Percentiles rank a stretch among this genome's conserved stretches.
These are phyloP conservation scores for Phytopythium litorale DNA, from an alignment of 352 stramenopile genomes.

Conservation along the genomic window DNA sequence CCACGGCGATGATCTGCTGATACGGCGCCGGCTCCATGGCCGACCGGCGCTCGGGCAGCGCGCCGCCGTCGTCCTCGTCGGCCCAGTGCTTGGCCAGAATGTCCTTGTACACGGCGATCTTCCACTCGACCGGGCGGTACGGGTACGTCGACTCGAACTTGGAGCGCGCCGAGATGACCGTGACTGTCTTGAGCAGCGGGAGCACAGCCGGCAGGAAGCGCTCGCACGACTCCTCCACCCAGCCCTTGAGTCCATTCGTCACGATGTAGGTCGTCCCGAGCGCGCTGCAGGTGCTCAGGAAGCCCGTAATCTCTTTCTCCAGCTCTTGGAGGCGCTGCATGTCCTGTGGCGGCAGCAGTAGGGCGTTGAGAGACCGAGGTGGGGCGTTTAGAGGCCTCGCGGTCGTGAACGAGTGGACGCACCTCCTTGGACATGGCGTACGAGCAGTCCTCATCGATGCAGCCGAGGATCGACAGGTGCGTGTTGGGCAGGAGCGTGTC, in stretches of 20 bases:
- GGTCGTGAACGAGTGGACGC: not conserved
- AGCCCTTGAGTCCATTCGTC: slow-evolving; percentile 65
- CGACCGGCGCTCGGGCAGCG: slow-evolving; percentile 14
- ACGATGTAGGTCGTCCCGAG: slow-evolving; percentile 53
- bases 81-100: slow-evolving; percentile 34
- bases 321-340: slow-evolving; percentile 28
- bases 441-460: slow-evolving; percentile 40
- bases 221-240: slow-evolving; percentile 71
- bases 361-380: not conserved
- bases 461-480: slow-evolving; percentile 56
- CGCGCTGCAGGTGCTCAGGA: slow-evolving; percentile 47
- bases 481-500: slow-evolving; percentile 80
- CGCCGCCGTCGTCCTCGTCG: slow-evolving; percentile 1
- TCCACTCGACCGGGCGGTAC: slow-evolving; percentile 68
- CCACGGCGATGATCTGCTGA: slow-evolving; percentile 62
- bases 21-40: slow-evolving; percentile 23
- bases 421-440: slow-evolving; percentile 42
- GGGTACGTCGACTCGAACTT: slow-evolving; percentile 61
- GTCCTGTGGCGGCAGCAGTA: slow-evolving; percentile 4
- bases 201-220: slow-evolving; percentile 62
- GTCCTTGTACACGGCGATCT: slow-evolving; percentile 66
- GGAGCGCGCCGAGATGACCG: slow-evolving; percentile 60
- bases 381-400: not conserved
- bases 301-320: slow-evolving; percentile 30
- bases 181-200: slow-evolving; percentile 52